Evolutionary conservation across 2,329 filamentous ascomycete genomes (phyloP).

Genomic region (Ascomycota sp.): DNA sequence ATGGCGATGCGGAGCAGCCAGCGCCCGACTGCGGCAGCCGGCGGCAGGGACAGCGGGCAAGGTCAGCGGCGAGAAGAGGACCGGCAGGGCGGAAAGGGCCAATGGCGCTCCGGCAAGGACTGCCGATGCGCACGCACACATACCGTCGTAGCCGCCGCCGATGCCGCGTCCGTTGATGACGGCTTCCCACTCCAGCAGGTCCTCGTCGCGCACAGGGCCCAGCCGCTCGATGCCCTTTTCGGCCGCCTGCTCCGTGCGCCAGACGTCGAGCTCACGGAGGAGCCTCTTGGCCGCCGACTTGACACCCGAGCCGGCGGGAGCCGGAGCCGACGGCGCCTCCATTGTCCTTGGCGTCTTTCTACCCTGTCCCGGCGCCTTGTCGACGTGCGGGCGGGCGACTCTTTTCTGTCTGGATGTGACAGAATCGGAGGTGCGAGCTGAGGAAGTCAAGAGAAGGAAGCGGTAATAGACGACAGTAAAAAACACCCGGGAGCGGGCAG

Average conservation of each 20-base stretch:
- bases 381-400: too few species aligned
- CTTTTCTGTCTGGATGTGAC: too few species aligned
- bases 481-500: too few species aligned
- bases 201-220: constrained; percentile 30
- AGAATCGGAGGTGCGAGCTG: too few species aligned
- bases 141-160: constrained; percentile 35
- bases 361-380: too few species aligned
- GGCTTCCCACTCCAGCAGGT: constrained; percentile 36
- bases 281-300: constrained; percentile 29
- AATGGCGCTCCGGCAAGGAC: too few species aligned
- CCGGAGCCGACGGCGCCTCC: neutral
- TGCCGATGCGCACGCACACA: too few species aligned
- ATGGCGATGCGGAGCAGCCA: constrained; percentile 69
- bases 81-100: neutral
- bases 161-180: constrained; percentile 38
- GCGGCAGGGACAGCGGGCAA: neutral
- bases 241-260: constrained; percentile 24
- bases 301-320: neutral
- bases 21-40: constrained; percentile 33
- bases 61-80: neutral
- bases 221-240: constrained; percentile 38
- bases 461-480: too few species aligned
- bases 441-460: too few species aligned
- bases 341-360: neutral
- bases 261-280: constrained; percentile 34